These are phyloP conservation scores for Nannochloris sp. DNA, from an alignment of 139 green algal species.

Conservation along the genomic window DNA sequence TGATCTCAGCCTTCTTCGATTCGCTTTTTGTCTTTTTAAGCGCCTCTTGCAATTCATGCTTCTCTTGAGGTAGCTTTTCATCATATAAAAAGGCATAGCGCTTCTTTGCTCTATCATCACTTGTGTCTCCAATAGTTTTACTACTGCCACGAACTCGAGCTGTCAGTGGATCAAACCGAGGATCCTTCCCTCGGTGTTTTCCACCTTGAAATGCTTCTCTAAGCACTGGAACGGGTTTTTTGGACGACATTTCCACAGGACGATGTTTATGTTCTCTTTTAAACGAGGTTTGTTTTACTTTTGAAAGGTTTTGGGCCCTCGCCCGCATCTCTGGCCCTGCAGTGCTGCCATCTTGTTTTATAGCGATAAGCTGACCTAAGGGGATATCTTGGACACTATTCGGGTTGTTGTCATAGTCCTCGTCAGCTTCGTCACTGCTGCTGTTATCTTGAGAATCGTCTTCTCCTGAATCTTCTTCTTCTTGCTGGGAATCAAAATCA, in stretches of 20 bases:
- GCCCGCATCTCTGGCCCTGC: conserved; percentile 1
- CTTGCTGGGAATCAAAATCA: not conserved
- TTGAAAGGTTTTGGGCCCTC: not conserved
- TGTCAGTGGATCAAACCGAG: conserved; percentile 64
- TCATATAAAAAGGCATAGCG: conserved; percentile 83
- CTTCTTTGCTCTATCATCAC: conserved; percentile 45
- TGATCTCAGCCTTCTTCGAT: conserved; percentile 29
- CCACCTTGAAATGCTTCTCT: conserved; percentile 54
- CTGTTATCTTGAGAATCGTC: not conserved
- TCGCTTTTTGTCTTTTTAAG: conserved; percentile 39
- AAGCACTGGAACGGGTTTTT: conserved; percentile 64
- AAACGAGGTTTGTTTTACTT: conserved; percentile 9
- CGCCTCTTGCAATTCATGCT: conserved; percentile 32
- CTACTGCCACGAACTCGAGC: too few relatives aligned
- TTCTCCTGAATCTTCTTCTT: not conserved
- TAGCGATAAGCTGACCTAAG: conserved; percentile 31
- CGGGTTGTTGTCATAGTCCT: not conserved
- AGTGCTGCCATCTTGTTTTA: conserved; percentile 38
- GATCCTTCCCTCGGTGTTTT: conserved; percentile 43
- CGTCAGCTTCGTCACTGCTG: not conserved
- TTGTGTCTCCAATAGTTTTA: conserved; percentile 25
- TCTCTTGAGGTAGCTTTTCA: conserved; percentile 69
- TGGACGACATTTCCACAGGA: conserved; percentile 60
- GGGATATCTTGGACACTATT: conserved; percentile 9
- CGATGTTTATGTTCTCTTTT: conserved; percentile 64